phyloP scores from a whole-genome alignment of 2,329 filamentous ascomycete species.

The Trichophyton verrucosum region DNA sequence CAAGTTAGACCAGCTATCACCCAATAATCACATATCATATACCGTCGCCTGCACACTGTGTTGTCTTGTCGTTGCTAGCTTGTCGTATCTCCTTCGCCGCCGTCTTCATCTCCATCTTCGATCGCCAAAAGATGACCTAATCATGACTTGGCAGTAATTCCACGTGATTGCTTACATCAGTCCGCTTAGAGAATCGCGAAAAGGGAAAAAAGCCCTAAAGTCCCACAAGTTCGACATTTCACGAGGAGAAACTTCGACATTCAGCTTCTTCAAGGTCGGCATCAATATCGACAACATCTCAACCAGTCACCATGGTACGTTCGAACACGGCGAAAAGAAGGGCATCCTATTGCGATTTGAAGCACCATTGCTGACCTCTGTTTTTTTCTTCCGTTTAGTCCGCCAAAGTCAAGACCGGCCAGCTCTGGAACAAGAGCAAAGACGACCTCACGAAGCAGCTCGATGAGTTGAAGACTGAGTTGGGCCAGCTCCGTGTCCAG shows the following conservation, averaged over 20 bases:
- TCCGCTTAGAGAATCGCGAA: slow-evolving; percentile 14
- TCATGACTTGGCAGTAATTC: neutral
- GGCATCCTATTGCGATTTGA: neutral
- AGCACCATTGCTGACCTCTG: neutral
- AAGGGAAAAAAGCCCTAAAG: slow-evolving; percentile 28
- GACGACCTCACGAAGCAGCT: slow-evolving; percentile 94
- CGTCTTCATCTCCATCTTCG: neutral
- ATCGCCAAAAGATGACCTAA: neutral
- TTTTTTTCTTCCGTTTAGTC: slow-evolving; percentile 30
- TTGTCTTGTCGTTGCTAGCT: neutral
- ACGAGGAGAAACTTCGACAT: neutral
- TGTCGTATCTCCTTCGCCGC: neutral
- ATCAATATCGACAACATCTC: slow-evolving; percentile 31
- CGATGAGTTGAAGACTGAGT: slow-evolving; percentile 88
- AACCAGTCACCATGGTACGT: slow-evolving; percentile 35
- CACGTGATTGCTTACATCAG: neutral
- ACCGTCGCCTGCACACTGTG: neutral
- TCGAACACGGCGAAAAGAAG: slow-evolving; percentile 16
- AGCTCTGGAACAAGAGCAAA: slow-evolving; percentile 99
- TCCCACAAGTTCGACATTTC: slow-evolving; percentile 31
- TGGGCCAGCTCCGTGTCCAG: slow-evolving; percentile 92
- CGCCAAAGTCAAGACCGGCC: slow-evolving; percentile 79
- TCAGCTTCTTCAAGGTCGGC: slow-evolving; percentile 4
- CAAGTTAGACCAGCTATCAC: neutral
- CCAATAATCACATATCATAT: neutral